phyloP scores from a whole-genome alignment of 177 flowering plant species.

The Vitis hybrid region DNA sequence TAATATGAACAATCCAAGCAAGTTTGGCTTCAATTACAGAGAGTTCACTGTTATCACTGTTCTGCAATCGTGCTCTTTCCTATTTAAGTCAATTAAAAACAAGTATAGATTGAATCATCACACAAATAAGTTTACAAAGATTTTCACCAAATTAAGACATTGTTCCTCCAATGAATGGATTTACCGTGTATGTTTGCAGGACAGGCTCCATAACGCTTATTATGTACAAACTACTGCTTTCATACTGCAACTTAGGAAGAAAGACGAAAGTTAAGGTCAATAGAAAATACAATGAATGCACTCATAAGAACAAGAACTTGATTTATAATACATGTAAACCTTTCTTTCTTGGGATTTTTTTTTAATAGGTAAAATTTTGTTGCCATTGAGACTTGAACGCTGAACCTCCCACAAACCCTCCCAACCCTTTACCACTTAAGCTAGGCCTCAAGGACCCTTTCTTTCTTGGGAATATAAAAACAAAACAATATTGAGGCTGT shows the following conservation, averaged over 20 bases:
- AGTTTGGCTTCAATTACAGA: constrained; percentile 85
- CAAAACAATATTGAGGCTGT: background rate
- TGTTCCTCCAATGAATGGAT: background rate
- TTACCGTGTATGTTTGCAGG: constrained; percentile 82
- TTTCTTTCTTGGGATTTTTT: too few species aligned
- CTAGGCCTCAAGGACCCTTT: too few species aligned
- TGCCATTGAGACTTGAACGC: too few species aligned
- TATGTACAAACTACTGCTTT: constrained; percentile 73
- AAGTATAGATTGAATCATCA: background rate
- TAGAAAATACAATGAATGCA: background rate
- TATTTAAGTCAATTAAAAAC: constrained; percentile 18
- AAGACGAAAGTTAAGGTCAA: constrained; percentile 4
- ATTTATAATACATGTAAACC: too few species aligned
- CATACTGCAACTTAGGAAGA: constrained; percentile 64
- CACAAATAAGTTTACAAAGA: constrained; percentile 1
- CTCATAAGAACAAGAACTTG: too few species aligned
- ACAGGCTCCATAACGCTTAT: constrained; percentile 90
- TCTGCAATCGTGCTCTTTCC: constrained; percentile 75
- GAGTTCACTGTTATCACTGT: constrained; percentile 57
- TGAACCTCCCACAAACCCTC: too few species aligned
- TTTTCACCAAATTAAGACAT: constrained; percentile 5
- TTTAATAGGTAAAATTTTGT: too few species aligned
- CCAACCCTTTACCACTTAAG: too few species aligned
- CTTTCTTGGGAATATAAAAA: background rate
- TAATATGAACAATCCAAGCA: constrained; percentile 92